Base-by-base conservation (phyloP, 441 rosid genomes). In the Hura crepitans region DNA sequence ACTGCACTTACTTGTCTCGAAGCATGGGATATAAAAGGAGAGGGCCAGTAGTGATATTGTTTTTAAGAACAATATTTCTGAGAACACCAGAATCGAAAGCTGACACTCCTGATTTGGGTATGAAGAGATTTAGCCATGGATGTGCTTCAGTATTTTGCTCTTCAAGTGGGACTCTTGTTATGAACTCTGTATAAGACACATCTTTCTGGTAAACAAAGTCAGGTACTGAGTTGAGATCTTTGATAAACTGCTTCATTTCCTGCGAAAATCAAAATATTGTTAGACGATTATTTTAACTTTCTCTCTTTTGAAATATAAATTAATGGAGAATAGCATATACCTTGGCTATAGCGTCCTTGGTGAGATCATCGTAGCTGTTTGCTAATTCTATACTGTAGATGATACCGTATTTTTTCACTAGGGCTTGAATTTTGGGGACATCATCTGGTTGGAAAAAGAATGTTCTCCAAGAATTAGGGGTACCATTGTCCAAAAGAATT, bases 71-170 rank as follows among this genome's bases (percentile, higher is more conserved):
- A 66, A 94, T 84, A 61, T 75, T 78, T 63, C 74, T 83, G 72
- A 92, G 77, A 47, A 92, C 89, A 55, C 90, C 90, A 0, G 77
- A 58, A 61, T 90, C 79, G 75, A 94, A 88, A 47, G 80, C 83
- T 3, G 31, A 37, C 14, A 94, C 81, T 6, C 78, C 70, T 17
- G 98, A 94, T 78, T 76, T 81, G 1, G 98, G 97, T 47, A 92
- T 74, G 49, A 94, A 91, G 2, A 90, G 80, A 70, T 92, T 89
- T 50, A 89, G 69, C 97, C 97, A 91, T 43, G 98, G 97, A 81
- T 94, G 98, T 13, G 86, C 66, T 58, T 73, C 78, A 15, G 82
- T 85, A 13, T 82, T 81, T 23, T 69, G 67, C 75, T 84, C 89
- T 68, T 72, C 28, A 1, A 37, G n/a, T 1, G 61, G 86, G 17